Conservation (phyloP, 345 rosid species). For the Dimocarpus longan region DNA sequence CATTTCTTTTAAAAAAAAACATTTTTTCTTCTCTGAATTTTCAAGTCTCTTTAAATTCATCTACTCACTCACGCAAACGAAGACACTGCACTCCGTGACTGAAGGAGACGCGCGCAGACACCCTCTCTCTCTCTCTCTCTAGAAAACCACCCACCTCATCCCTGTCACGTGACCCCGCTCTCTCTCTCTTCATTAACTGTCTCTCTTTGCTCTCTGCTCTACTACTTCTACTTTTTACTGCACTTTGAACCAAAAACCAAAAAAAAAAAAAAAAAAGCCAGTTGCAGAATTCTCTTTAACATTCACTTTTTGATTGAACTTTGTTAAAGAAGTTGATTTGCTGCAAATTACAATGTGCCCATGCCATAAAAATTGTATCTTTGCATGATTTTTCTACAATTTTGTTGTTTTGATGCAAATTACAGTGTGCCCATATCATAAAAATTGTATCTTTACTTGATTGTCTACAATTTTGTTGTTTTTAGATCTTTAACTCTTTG, state of each 20-base stretch:
- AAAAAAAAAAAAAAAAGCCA: neutral
- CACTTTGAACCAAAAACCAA: neutral
- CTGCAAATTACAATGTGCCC: neutral
- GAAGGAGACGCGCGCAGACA: neutral
- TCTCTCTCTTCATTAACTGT: neutral
- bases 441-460: neutral
- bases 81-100: neutral
- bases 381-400: no score
- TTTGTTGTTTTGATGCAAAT: neutral
- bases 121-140: neutral
- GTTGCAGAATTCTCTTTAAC: neutral
- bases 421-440: neutral
- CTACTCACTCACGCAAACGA: neutral
- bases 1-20: no score
- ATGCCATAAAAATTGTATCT: neutral
- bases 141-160: neutral
- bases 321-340: neutral
- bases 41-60: neutral
- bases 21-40: neutral
- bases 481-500: neutral
- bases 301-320: neutral
- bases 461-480: neutral
- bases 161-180: neutral
- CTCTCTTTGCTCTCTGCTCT: neutral
- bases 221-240: neutral